Conservation (phyloP, 1,284 basidiomycete species). For the Ganoderma sinense region DNA sequence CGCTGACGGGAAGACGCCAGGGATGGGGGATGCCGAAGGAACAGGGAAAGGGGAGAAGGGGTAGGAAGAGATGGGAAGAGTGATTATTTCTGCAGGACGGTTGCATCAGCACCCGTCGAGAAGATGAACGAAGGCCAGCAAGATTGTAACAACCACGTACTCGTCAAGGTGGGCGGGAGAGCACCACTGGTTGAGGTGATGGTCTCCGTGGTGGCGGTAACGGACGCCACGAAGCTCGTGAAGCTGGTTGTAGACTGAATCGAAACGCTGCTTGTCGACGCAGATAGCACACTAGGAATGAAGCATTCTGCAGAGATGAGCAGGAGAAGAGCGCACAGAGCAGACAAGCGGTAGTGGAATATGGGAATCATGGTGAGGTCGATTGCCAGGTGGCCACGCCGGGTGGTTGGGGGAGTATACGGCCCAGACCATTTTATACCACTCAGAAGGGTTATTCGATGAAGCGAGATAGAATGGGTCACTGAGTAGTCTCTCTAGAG, state of each 20-base stretch:
- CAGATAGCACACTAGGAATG: not conserved
- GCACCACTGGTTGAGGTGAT: not conserved
- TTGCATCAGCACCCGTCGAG: not conserved
- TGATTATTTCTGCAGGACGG: conserved; percentile 21
- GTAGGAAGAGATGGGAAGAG: conserved; percentile 27
- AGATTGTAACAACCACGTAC: conserved; percentile 7
- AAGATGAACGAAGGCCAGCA: not conserved
- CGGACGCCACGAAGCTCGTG: not conserved
- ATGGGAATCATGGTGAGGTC: no score
- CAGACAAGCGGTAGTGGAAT: no score
- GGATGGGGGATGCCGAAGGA: no score
- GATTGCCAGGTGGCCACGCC: no score
- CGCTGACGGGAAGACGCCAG: conserved; percentile 38
- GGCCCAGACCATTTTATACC: no score
- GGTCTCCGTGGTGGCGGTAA: not conserved
- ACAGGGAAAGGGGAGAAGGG: conserved; percentile 42
- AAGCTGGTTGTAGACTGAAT: not conserved
- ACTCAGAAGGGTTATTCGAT: no score
- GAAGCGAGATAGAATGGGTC: no score
- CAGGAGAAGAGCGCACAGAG: no score
- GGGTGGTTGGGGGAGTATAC: no score
- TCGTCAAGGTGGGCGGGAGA: conserved; percentile 19
- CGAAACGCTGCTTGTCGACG: conserved; percentile 9
- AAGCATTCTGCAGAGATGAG: no score
- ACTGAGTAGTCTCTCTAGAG: no score